Conservation (phyloP, 176 grass and related monocot genomes). For the sorghum (Sorghum bicolor) region Sorghum_bicolor_NCBIv3 NC_012873.2:61194501-61195000, state of each 20-base stretch:
- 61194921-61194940: background rate
- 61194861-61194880: background rate
- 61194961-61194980: slow-evolving; percentile 4
- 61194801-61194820: background rate
- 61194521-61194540: slow-evolving; percentile 87
- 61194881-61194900: background rate
- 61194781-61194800: background rate
- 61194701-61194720: slow-evolving; percentile 21
- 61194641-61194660: slow-evolving; percentile 34
- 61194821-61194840: background rate
- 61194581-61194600: slow-evolving; percentile 73
- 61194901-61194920: slow-evolving; percentile 1
- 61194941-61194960: background rate
- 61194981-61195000: background rate
- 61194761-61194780: slow-evolving; percentile 16
- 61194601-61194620: slow-evolving; percentile 61
- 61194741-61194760: background rate
- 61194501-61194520: slow-evolving; percentile 81
- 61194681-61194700: slow-evolving; percentile 5
- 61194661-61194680: slow-evolving; percentile 32
- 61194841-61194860: background rate
- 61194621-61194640: slow-evolving; percentile 64
- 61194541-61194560: slow-evolving; percentile 87
- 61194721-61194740: background rate
- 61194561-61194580: slow-evolving; percentile 53